These are phyloP conservation scores for Phytophthora europaea DNA, from an alignment of 352 stramenopile genomes.

Conservation along the genomic window DNA sequence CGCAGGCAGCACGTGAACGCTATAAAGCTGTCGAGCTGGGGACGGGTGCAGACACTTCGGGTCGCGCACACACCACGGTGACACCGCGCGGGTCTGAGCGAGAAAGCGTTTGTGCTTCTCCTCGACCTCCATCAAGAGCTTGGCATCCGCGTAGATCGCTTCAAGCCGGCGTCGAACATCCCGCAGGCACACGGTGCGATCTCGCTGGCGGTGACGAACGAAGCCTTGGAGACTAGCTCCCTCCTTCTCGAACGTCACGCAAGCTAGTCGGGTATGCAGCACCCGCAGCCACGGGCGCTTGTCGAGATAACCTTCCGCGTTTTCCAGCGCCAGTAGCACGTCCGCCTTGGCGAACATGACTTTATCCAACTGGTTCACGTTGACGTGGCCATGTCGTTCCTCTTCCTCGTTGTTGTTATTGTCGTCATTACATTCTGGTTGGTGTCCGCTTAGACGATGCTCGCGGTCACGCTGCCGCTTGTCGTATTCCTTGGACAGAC, in stretches of 20 bases:
- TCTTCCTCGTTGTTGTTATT: constrained; percentile 6
- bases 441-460: constrained; percentile 1
- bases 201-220: constrained; percentile 58
- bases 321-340: constrained; percentile 60
- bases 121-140: constrained; percentile 43
- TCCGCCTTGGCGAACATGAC: constrained; percentile 68
- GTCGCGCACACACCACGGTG: constrained; percentile 72
- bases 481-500: constrained; percentile 43
- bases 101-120: constrained; percentile 54
- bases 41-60: constrained; percentile 50
- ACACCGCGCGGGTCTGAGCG: constrained; percentile 51
- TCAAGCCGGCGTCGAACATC: constrained; percentile 36
- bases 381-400: background rate
- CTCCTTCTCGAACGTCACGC: constrained; percentile 68
- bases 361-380: constrained; percentile 42
- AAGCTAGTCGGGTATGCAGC: constrained; percentile 64
- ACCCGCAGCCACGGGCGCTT: constrained; percentile 69
- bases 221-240: constrained; percentile 56
- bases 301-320: constrained; percentile 44
- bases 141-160: constrained; percentile 49
- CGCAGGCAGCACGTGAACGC: constrained; percentile 56
- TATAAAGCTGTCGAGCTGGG: constrained; percentile 59
- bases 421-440: background rate
- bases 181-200: constrained; percentile 50
- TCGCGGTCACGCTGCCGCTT: constrained; percentile 23